Percentiles rank a stretch among this genome's conserved stretches.
Conservation (phyloP, 2,329 filamentous ascomycete species). For the Neofusicoccum cordaticola region DNA sequence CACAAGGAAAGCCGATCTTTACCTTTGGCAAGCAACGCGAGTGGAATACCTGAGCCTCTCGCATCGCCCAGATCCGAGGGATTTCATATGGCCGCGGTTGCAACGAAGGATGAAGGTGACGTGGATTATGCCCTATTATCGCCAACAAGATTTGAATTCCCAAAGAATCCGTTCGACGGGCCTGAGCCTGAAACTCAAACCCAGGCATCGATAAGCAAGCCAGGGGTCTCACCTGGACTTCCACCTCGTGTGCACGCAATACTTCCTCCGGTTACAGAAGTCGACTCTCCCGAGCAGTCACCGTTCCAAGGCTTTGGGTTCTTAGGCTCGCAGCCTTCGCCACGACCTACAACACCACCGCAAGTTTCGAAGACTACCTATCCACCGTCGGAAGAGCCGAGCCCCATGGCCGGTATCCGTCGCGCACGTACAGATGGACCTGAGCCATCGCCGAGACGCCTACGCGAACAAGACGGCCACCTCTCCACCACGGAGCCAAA, state of each 20-base stretch:
- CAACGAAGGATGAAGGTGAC: conserved; percentile 26
- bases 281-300: conserved; percentile 4
- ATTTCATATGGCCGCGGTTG: conserved; percentile 34
- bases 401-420: conserved; percentile 10
- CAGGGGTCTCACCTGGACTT: background rate
- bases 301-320: conserved; percentile 16
- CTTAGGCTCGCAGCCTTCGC: conserved; percentile 1
- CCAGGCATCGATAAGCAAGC: background rate
- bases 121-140: conserved; percentile 39
- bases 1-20: background rate
- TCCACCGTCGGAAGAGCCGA: conserved; percentile 12
- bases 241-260: conserved; percentile 13
- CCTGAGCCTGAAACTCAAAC: background rate
- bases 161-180: conserved; percentile 28
- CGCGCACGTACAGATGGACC: background rate
- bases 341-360: conserved; percentile 2
- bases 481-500: conserved; percentile 18
- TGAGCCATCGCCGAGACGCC: background rate
- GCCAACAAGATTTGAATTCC: conserved; percentile 43
- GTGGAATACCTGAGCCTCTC: background rate
- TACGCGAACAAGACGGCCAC: conserved; percentile 27
- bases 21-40: background rate
- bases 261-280: conserved; percentile 10
- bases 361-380: background rate
- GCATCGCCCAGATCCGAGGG: conserved; percentile 40